phyloP scores from a whole-genome alignment of 1,139 yeast genomes.

The Suhomyces atakaporum region DNA sequence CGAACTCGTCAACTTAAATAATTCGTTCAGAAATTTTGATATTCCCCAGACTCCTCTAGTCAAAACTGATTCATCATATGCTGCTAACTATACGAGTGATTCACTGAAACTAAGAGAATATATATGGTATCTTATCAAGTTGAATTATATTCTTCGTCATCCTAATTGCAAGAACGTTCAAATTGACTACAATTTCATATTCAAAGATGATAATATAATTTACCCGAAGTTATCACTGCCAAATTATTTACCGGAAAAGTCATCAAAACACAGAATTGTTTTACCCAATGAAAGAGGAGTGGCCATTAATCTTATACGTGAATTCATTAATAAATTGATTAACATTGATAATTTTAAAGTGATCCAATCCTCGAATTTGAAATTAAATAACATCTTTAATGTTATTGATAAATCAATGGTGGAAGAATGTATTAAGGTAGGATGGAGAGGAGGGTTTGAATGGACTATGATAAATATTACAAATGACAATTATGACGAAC shows the following conservation, averaged over 20 bases:
- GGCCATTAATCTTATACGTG: slow-evolving; percentile 23
- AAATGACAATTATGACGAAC: slow-evolving; percentile 4
- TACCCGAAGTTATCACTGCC: slow-evolving; percentile 9
- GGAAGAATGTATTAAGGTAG: slow-evolving; percentile 23
- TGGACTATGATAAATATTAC: slow-evolving; percentile 14
- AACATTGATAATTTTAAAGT: slow-evolving; percentile 18
- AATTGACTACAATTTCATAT: slow-evolving; percentile 19
- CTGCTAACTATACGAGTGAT: slow-evolving; percentile 19
- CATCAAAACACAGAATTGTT: slow-evolving; percentile 16
- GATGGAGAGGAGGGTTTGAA: slow-evolving; percentile 20
- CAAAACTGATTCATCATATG: neutral
- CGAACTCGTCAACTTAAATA: slow-evolving; percentile 30
- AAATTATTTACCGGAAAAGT: too few species aligned
- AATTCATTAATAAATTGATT: slow-evolving; percentile 24
- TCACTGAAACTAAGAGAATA: slow-evolving; percentile 32
- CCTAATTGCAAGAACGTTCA: slow-evolving; percentile 20
- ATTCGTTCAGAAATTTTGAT: slow-evolving; percentile 28
- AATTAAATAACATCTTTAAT: slow-evolving; percentile 23
- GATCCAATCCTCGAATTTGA: slow-evolving; percentile 18
- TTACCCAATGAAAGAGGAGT: slow-evolving; percentile 31
- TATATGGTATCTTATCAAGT: slow-evolving; percentile 36
- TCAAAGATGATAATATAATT: slow-evolving; percentile 13
- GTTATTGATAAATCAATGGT: slow-evolving; percentile 27
- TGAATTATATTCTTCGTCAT: slow-evolving; percentile 24
- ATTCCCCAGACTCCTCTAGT: slow-evolving; percentile 21